Evolutionary conservation across 1,139 yeast genomes (phyloP), one percentile per base, ranked within the genome.

Genomic region (Debaryomycetaceae sp.): DNA sequence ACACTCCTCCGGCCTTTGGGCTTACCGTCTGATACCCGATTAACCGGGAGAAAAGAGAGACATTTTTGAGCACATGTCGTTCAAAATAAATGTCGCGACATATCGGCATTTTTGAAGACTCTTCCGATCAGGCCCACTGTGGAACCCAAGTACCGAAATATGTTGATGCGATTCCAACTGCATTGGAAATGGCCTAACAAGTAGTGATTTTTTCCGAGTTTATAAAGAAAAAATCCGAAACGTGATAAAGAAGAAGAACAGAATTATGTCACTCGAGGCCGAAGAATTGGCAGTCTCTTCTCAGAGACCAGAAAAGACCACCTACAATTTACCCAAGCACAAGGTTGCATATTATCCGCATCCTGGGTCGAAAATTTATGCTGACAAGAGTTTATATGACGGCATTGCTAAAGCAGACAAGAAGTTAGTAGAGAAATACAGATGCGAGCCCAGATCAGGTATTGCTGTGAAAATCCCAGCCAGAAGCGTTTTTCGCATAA

Each of bases 381-480:
- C 81, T 7, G 68, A 80, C 54, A 65, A 70, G 40, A 54, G 58
- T 11, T 58, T 79, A 28, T 80, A 80, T 53, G 56, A 62, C 38
- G 47, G 55, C 9, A 71, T 79, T 41, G 76, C 78, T 34, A 49
- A 55, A 2, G 70, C 79, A 3, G 60, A 66, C 6, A 68, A 63
- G 39, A 61, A 67, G 0, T 57, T 67, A 31, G 63, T 67, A 18
- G 63, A 65, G 22, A 58, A 61, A 30, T 61, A 70, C 43, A 50
- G 60, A 22, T 73, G 80, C 47, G 72, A 73, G 31, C 79, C 81
- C 33, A 62, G 84, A 47, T 66, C 81, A 1, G 87, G 82, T 3
- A 65, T 75, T 40, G 82, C 85, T 0, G 77, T 83, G 63, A 75
- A 73, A 46, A 79, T 81, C 11, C 81, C 83, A 9, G 79, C 80